phyloP scores from a whole-genome alignment of 2,329 filamentous ascomycete genomes.

The Scytalidium sp. region DNA sequence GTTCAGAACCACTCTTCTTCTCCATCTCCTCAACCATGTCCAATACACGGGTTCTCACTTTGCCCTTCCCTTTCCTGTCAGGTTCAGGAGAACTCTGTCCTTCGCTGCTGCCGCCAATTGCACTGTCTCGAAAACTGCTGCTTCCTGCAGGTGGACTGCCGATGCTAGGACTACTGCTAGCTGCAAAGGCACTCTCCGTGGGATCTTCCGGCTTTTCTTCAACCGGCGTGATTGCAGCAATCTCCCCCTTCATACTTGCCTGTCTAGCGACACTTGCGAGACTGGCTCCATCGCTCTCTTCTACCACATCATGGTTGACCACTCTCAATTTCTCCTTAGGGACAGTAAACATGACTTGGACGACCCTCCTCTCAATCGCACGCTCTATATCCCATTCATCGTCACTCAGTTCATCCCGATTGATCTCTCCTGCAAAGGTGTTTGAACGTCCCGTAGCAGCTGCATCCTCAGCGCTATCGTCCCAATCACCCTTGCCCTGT shows the following conservation, averaged over 20 bases:
- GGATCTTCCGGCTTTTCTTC: slow-evolving; percentile 3
- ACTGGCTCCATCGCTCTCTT: slow-evolving; percentile 38
- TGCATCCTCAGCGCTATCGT: slow-evolving; percentile 27
- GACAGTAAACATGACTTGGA: slow-evolving; percentile 91
- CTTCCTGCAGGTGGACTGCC: too few relatives aligned
- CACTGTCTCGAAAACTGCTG: neutral
- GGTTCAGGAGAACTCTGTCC: neutral
- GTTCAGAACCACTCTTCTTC: slow-evolving; percentile 11
- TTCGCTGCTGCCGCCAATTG: neutral
- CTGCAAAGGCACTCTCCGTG: neutral
- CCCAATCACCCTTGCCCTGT: slow-evolving; percentile 50
- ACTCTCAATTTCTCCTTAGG: slow-evolving; percentile 82
- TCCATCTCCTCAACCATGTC: slow-evolving; percentile 26
- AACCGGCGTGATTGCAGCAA: neutral
- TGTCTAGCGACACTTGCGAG: slow-evolving; percentile 16
- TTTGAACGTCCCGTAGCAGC: neutral
- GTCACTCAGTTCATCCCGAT: slow-evolving; percentile 26
- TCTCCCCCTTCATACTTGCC: slow-evolving; percentile 16
- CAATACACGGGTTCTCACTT: slow-evolving; percentile 10
- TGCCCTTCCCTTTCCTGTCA: slow-evolving; percentile 4
- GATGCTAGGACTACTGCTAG: neutral
- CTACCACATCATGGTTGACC: slow-evolving; percentile 72
- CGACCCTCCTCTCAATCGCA: slow-evolving; percentile 66
- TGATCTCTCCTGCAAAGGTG: slow-evolving; percentile 28
- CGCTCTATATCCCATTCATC: slow-evolving; percentile 74